phyloP scores from a whole-genome alignment of 768 basidiomycete genomes.

The Mycena indigotica region DNA sequence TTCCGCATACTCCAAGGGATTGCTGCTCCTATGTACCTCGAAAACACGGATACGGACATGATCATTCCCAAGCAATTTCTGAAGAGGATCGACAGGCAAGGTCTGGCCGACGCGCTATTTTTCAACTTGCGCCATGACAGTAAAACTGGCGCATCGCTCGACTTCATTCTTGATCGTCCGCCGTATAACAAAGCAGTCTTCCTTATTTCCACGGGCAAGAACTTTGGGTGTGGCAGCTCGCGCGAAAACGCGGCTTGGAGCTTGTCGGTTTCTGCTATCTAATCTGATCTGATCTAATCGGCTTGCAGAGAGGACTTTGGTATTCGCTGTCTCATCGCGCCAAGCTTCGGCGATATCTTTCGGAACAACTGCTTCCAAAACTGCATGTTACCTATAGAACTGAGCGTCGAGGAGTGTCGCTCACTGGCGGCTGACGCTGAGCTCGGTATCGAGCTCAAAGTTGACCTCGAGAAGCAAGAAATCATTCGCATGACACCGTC shows the following conservation, averaged over 20 bases:
- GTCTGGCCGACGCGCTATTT: conserved; percentile 82
- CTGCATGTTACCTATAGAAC: conserved; percentile 80
- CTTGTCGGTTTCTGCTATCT: conserved; percentile 49
- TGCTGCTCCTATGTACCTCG: conserved; percentile 76
- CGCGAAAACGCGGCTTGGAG: conserved; percentile 91
- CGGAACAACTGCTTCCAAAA: conserved; percentile 90
- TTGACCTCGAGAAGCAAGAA: conserved; percentile 83
- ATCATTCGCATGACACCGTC: conserved; percentile 72
- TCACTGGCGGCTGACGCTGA: conserved; percentile 77
- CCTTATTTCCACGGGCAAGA: conserved; percentile 79
- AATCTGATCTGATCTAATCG: background rate
- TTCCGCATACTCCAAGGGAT: conserved; percentile 75
- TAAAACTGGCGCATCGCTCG: conserved; percentile 72
- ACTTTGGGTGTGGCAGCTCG: conserved; percentile 91
- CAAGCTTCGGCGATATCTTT: conserved; percentile 91
- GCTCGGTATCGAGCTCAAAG: conserved; percentile 73
- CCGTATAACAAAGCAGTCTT: conserved; percentile 78
- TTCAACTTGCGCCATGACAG: conserved; percentile 77
- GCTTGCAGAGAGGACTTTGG: conserved; percentile 78
- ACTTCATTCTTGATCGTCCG: conserved; percentile 80
- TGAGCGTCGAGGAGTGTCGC: conserved; percentile 72
- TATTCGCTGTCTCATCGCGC: conserved; percentile 84
- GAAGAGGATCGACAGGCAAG: conserved; percentile 89
- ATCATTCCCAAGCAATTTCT: conserved; percentile 94
- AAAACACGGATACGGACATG: conserved; percentile 91